Base-by-base conservation (phyloP, 495 filamentous ascomycete species). In the Ascobolus immersus region DNA sequence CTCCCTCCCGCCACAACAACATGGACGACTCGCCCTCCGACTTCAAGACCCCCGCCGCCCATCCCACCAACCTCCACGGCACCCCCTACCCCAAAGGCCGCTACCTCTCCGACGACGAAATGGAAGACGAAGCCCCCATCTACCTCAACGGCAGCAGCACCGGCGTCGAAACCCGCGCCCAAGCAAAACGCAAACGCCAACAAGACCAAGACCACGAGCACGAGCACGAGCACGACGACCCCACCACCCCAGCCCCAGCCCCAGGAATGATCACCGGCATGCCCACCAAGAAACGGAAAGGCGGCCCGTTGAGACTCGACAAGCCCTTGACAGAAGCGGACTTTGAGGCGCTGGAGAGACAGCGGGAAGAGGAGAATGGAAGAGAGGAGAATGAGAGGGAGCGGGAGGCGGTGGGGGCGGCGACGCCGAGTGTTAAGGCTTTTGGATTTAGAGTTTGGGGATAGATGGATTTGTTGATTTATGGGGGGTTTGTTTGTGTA, bases 121-220 rank as follows among this genome's bases (percentile, higher is more conserved):
- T 79, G 6, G 67, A 76, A 45, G 56, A 61, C 42, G 75, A 74
- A n/a, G n/a, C n/a, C n/a, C n/a, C n/a, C n/a, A n/a, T n/a, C n/a
- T n/a, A n/a, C n/a, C n/a, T n/a, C n/a, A n/a, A n/a, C n/a, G n/a
- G n/a, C n/a, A n/a, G n/a, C n/a, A n/a, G n/a, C n/a, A n/a, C n/a
- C n/a, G n/a, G n/a, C n/a, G n/a, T n/a, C n/a, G n/a, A n/a, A n/a
- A n/a, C n/a, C n/a, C n/a, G n/a, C n/a, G n/a, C n/a, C n/a, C n/a
- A n/a, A n/a, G n/a, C n/a, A n/a, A n/a, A n/a, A n/a, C n/a, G n/a
- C n/a, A n/a, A n/a, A n/a, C n/a, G n/a, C n/a, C n/a, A n/a, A n/a
- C n/a, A n/a, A n/a, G n/a, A n/a, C n/a, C n/a, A n/a, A n/a, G n/a
- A n/a, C n/a, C n/a, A n/a, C n/a, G n/a, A n/a, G n/a, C n/a, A n/a